Evolutionary conservation across 78 protist species (phyloP), one percentile per base, ranked within the genome.

Genomic region (Dictyostelium firmibasis): DNA sequence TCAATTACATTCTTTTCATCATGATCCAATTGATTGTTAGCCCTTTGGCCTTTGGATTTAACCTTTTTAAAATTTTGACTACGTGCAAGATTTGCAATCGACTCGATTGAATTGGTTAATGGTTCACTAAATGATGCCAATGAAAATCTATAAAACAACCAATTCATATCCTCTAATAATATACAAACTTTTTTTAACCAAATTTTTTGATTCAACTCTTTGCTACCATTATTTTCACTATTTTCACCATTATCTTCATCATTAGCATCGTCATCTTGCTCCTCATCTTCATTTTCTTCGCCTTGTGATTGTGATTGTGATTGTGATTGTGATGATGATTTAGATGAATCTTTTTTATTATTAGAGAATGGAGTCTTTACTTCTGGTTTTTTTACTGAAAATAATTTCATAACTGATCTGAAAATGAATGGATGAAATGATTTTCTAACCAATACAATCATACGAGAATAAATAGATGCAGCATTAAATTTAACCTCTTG

Each of bases 401-500:
- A 27, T 27, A 88, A 64, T 35, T 88, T 88, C 60, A 79, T n/a
- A 1, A 79, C 81, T 23, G 93, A 79, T 13, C 85, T 76, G 41
- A 53, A 88, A 10, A 79, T 47, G 31, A 50, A 33, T 41, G 93
- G 93, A 88, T 88, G 93, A 13, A 88, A 88, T 13, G 60, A 20
- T 1, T 47, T 77, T 78, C 86, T 38, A 6, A 3, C 4, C 14
- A 88, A 20, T 20, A 79, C 86, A 53, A 76, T 29, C 86, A 79
- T 76, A 64, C 82, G 47, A 23, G 81, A 27, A 79, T 88, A 88
- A 20, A 88, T 82, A 1, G 93, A 88, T 1, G 93, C 41, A 16
- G 93, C 93, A 78, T 27, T 88, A 82, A 29, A 79, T 27, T 29
- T 57, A 41, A 33, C 29, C 14, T 31, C n/a, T 57, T 57, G 77